A percentile compares a stretch with the other conserved stretches of the same genome.
These are phyloP conservation scores for Colletotrichum lupini DNA, from an alignment of 2,329 filamentous ascomycete species.

Conservation along the genomic window DNA sequence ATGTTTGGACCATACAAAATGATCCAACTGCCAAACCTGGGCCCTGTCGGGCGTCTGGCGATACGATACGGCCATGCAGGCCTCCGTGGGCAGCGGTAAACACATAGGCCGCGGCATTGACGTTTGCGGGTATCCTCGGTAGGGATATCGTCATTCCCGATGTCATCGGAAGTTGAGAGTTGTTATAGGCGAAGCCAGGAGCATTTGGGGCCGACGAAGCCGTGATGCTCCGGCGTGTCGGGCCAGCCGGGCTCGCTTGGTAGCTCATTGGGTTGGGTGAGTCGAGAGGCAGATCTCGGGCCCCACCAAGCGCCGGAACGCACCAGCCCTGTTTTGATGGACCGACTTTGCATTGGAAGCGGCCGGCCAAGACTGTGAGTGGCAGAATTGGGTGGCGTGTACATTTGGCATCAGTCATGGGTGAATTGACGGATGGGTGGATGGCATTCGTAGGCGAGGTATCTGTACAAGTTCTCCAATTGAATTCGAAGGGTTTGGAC, in stretches of 20 bases:
- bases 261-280: conserved; percentile 31
- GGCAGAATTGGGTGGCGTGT: conserved; percentile 15
- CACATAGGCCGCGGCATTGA: conserved; percentile 24
- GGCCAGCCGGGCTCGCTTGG: conserved; percentile 9
- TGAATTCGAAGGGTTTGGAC: conserved; percentile 1
- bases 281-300: conserved; percentile 23
- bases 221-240: conserved; percentile 36
- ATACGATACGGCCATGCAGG: background rate
- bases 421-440: too few relatives aligned
- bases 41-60: conserved; percentile 4
- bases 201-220: conserved; percentile 34
- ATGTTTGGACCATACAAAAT: conserved; percentile 16
- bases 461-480: background rate
- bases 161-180: conserved; percentile 15
- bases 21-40: conserved; percentile 16
- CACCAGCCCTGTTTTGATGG: conserved; percentile 34
- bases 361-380: conserved; percentile 18
- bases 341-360: conserved; percentile 20
- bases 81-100: conserved; percentile 6
- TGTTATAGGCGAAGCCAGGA: conserved; percentile 35
- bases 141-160: conserved; percentile 17
- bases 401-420: conserved; percentile 5
- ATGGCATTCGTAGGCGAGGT: background rate
- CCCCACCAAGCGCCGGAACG: conserved; percentile 27
- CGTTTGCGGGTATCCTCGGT: conserved; percentile 28